phyloP scores from a whole-genome alignment of 1,284 basidiomycete species.

The Tilletia walkeri region DNA sequence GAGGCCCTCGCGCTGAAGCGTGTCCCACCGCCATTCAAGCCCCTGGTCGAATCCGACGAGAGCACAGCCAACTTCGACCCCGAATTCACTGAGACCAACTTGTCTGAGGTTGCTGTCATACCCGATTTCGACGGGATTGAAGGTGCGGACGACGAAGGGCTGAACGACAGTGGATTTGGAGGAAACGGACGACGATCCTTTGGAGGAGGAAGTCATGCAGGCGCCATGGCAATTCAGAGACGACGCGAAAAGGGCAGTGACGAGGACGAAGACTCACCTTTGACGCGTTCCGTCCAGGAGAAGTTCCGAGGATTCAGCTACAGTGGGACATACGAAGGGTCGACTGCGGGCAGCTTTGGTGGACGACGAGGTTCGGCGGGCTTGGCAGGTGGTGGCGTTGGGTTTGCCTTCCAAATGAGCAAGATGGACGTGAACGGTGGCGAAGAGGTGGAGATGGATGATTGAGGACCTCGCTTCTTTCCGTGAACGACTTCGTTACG shows the following conservation, averaged over 20 bases:
- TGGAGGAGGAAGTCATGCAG: not conserved
- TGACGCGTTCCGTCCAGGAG: slow-evolving; percentile 50
- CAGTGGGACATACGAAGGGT: slow-evolving; percentile 49
- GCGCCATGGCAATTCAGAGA: slow-evolving; percentile 14
- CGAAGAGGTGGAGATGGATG: not conserved
- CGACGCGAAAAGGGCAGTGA: slow-evolving; percentile 11
- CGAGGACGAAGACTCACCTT: slow-evolving; percentile 33
- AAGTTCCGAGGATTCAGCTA: slow-evolving; percentile 55
- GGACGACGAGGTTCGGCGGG: slow-evolving; percentile 17
- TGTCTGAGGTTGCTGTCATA: slow-evolving; percentile 57
- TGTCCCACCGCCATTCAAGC: slow-evolving; percentile 95
- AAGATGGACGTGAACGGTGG: slow-evolving; percentile 19
- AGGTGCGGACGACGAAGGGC: slow-evolving; percentile 23
- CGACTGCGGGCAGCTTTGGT: slow-evolving; percentile 27
- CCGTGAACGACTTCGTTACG: too few relatives aligned
- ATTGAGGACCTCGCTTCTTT: not conserved
- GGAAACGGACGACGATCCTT: slow-evolving; percentile 7
- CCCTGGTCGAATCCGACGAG: slow-evolving; percentile 95
- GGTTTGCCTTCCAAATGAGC: slow-evolving; percentile 16
- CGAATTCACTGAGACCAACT: slow-evolving; percentile 87
- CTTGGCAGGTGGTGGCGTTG: slow-evolving; percentile 9
- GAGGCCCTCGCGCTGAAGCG: slow-evolving; percentile 73
- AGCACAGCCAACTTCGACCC: slow-evolving; percentile 96
- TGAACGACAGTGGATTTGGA: slow-evolving; percentile 14
- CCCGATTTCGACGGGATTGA: slow-evolving; percentile 41